Base-by-base conservation (phyloP, 176 grass and related monocot genomes). In the Cenchrus fungigraminus region DNA sequence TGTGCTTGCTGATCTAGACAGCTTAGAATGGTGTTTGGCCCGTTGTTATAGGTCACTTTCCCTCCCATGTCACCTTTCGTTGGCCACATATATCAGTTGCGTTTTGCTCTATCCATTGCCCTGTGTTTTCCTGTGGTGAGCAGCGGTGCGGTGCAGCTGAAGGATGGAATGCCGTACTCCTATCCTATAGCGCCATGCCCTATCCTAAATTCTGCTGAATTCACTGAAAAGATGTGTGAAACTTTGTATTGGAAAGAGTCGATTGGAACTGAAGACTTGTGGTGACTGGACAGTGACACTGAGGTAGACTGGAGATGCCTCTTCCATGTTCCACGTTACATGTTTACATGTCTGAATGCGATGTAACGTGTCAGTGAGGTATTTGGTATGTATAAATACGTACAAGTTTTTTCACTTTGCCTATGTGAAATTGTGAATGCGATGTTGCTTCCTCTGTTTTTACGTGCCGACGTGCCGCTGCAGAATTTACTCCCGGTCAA, bases 1-100 rank as follows among this genome's bases (percentile, higher is more conserved):
- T 69, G 13, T 74, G 67, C 81, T 88, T 71, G 65, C 16, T 79
- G 74, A 40, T 66, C 34, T 37, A 56, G 74, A 88, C 44, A 8
- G 61, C 84, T 45, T 52, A 55, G 52, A 51, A 40, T 44, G 43
- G 16, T 12, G 51, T 60, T 84, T 77, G 85, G 32, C 74, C 17
- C 43, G 76, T 80, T 87, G 89, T 84, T 91, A 84, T 37, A 29
- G 34, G 75, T 91, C 89, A 19, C n/a, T 87, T 32, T 80, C 84
- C 80, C 17, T 80, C 80, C 74, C 52, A 80, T 83, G 89, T 70
- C 84, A 75, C 74, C 51, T 20, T 20, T 69, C 74, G 13, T 62
- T 66, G 75, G 51, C 71, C 44, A 52, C 65, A 15, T 3, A 5
- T 87, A 68, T 66, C 57, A 43, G 44, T 19, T 61, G 20, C 43